These are phyloP conservation scores for Asterophora lycoperdoides DNA, from an alignment of 768 basidiomycete genomes.

Conservation along the genomic window DNA sequence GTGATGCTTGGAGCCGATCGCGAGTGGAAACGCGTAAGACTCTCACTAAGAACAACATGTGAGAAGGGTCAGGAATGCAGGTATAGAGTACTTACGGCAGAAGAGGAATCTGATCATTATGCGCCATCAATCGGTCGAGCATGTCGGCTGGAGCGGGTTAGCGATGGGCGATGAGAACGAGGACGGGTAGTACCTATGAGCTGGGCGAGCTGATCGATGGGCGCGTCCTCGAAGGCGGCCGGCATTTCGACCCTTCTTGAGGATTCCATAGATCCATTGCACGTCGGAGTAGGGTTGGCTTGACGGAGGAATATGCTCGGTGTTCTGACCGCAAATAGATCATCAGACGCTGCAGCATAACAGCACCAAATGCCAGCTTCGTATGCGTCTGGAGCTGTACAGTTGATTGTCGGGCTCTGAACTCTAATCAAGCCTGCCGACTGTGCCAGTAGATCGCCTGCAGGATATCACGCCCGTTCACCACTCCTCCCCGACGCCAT, in stretches of 20 bases:
- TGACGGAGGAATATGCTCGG: constrained; percentile 7
- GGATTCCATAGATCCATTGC: constrained; percentile 85
- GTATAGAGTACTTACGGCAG: constrained; percentile 55
- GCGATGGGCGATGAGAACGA: neutral
- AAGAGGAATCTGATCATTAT: constrained; percentile 95
- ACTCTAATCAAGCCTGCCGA: constrained; percentile 40
- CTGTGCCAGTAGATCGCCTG: constrained; percentile 8
- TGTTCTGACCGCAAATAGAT: constrained; percentile 11
- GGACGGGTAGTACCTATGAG: constrained; percentile 68
- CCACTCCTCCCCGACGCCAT: constrained; percentile 39
- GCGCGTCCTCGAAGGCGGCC: constrained; percentile 77
- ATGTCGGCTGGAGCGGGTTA: constrained; percentile 70
- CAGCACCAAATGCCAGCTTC: constrained; percentile 27
- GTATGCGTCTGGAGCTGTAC: constrained; percentile 41
- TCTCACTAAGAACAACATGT: constrained; percentile 52
- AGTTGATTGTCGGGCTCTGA: constrained; percentile 49
- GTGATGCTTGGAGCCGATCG: constrained; percentile 84
- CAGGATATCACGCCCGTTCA: constrained; percentile 26
- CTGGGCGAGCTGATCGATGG: constrained; percentile 77
- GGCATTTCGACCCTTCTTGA: constrained; percentile 75
- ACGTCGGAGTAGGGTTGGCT: constrained; percentile 36
- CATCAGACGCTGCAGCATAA: constrained; percentile 28
- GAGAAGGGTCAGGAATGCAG: constrained; percentile 9
- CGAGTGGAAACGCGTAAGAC: constrained; percentile 95
- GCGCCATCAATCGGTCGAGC: constrained; percentile 89